Conservation (phyloP, 2,329 filamentous ascomycete genomes). For the Ceratocystis ficicola region DNA sequence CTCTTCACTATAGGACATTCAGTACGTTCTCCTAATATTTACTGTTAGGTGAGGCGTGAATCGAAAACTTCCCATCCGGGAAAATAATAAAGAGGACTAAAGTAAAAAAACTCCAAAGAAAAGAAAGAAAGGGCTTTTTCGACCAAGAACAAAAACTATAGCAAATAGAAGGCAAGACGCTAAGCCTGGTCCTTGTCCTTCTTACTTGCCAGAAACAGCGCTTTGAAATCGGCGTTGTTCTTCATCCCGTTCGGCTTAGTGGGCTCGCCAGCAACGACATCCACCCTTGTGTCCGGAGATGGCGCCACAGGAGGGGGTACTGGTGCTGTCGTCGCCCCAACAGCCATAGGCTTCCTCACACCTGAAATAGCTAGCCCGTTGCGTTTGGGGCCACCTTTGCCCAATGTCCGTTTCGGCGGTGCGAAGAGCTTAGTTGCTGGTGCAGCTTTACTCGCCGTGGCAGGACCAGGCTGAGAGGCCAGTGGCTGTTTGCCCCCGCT, state of each 20-base stretch:
- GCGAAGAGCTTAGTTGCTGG: conserved; percentile 20
- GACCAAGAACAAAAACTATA: not conserved
- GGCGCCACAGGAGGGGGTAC: conserved; percentile 23
- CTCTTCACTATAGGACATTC: too few relatives aligned
- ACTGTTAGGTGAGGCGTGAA: too few relatives aligned
- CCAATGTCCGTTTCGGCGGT: conserved; percentile 26
- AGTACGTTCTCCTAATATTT: too few relatives aligned
- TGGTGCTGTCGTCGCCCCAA: not conserved
- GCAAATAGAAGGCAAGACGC: not conserved
- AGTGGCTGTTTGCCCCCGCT: too few relatives aligned
- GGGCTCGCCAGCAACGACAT: conserved; percentile 12
- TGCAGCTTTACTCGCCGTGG: not conserved
- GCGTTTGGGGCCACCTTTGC: conserved; percentile 27
- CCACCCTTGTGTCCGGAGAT: conserved; percentile 17
- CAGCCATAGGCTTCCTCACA: conserved; percentile 26
- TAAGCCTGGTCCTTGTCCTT: conserved; percentile 17
- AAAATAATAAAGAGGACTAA: not conserved
- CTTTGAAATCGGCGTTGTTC: conserved; percentile 48
- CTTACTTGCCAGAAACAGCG: conserved; percentile 32
- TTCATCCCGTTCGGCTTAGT: conserved; percentile 29
- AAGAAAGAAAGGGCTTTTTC: not conserved
- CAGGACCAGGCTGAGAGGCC: not conserved
- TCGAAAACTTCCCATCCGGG: not conserved
- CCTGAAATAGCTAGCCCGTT: conserved; percentile 35
- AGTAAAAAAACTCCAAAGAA: not conserved